A percentile compares a stretch with the other conserved stretches of the same genome.
Evolutionary conservation across 1,284 basidiomycete genomes (phyloP).

Genomic region (Cryptococcus sp.): DNA sequence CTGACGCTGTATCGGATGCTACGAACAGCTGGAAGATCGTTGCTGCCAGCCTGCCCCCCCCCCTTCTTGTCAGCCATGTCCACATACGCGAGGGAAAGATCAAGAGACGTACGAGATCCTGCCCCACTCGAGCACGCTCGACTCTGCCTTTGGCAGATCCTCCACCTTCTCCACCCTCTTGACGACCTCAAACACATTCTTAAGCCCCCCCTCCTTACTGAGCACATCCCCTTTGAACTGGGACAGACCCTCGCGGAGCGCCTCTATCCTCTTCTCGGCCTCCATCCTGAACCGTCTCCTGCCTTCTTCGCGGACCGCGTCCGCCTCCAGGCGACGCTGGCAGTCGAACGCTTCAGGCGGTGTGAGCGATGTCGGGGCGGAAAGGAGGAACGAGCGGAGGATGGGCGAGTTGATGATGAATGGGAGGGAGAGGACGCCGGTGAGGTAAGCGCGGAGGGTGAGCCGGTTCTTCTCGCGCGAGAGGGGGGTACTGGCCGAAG

Average conservation of each 20-base stretch:
- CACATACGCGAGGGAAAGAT: not conserved
- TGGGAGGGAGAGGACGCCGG: conserved; percentile 69
- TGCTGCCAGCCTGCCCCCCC: conserved; percentile 67
- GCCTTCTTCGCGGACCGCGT: conserved; percentile 84
- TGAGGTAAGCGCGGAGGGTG: conserved; percentile 88
- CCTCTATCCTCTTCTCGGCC: conserved; percentile 80
- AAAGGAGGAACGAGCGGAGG: conserved; percentile 79
- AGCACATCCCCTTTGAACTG: conserved; percentile 89
- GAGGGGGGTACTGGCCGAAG: conserved; percentile 53
- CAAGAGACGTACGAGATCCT: conserved; percentile 71
- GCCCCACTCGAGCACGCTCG: conserved; percentile 91
- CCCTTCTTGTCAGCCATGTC: not conserved
- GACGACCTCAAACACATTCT: conserved; percentile 80
- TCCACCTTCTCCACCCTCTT: conserved; percentile 73
- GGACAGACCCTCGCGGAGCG: conserved; percentile 76
- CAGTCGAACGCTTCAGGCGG: conserved; percentile 77
- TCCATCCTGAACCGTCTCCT: conserved; percentile 79
- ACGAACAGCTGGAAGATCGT: conserved; percentile 94
- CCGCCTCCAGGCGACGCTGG: conserved; percentile 76
- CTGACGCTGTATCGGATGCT: conserved; percentile 87
- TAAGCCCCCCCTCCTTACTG: conserved; percentile 82
- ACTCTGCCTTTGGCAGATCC: conserved; percentile 78
- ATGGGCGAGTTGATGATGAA: conserved; percentile 78
- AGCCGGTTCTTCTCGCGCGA: conserved; percentile 91
- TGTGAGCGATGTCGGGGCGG: conserved; percentile 68